These are phyloP conservation scores for Fusarium phyllophilum DNA, from an alignment of 2,329 filamentous ascomycete genomes.

Conservation along the genomic window DNA sequence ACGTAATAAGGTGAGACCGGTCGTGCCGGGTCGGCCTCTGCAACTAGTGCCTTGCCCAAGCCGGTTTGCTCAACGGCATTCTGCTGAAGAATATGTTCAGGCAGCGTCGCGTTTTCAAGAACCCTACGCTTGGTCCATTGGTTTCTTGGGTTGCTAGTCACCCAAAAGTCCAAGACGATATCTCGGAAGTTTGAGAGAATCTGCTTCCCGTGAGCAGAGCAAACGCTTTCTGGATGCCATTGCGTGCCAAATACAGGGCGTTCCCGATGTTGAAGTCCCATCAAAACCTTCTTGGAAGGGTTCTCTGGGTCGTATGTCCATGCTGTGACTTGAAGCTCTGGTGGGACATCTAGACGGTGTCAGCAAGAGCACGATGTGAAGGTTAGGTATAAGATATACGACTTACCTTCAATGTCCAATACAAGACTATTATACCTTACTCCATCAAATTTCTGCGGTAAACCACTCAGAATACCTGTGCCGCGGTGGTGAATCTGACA, in stretches of 20 bases:
- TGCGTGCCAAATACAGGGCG: neutral
- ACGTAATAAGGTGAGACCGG: neutral
- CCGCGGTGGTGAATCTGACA: neutral
- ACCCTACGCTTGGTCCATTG: neutral
- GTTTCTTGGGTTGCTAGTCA: neutral
- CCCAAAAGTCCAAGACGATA: neutral
- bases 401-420: neutral
- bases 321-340: neutral
- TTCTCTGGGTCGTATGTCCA: neutral
- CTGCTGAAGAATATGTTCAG: neutral
- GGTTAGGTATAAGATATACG: fast-evolving
- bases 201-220: neutral
- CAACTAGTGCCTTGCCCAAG: neutral
- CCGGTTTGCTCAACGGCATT: neutral
- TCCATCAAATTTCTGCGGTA: neutral
- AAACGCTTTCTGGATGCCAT: neutral
- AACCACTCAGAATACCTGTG: neutral
- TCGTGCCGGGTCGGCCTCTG: neutral
- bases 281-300: neutral
- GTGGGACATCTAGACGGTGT: neutral
- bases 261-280: neutral
- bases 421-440: neutral
- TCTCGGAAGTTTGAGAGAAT: neutral
- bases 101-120: neutral
- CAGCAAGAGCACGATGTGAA: neutral